A percentile compares a stretch with the other conserved stretches of the same genome.
Evolutionary conservation across 2,329 filamentous ascomycete species (phyloP).

Genomic region (Paecilomyces fulvus): DNA sequence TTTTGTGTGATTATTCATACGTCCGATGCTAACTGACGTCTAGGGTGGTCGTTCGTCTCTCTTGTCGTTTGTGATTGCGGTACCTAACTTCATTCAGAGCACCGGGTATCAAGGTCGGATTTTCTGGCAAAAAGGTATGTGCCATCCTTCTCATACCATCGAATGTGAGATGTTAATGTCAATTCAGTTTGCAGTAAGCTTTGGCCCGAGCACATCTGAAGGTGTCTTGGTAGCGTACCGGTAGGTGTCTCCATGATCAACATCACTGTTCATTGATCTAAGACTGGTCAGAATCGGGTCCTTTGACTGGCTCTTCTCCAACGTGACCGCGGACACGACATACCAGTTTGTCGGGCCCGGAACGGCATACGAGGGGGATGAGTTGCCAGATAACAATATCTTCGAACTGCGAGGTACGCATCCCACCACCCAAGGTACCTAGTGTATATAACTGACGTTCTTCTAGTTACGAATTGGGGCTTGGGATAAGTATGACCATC

Average conservation of each 20-base stretch:
- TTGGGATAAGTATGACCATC: constrained; percentile 37
- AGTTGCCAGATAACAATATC: constrained; percentile 36
- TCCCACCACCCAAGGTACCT: neutral
- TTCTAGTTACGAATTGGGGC: constrained; percentile 50
- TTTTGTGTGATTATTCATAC: neutral
- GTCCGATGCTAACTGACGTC: constrained; percentile 4
- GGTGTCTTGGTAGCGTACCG: constrained; percentile 47
- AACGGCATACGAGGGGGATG: constrained; percentile 38
- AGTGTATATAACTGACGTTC: constrained; percentile 5
- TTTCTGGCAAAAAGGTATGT: constrained; percentile 41
- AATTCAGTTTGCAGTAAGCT: constrained; percentile 42
- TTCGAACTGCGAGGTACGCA: constrained; percentile 46
- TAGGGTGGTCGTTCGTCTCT: constrained; percentile 46
- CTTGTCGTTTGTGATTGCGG: neutral
- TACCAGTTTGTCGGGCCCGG: constrained; percentile 46
- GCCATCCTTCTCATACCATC: neutral
- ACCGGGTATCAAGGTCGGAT: constrained; percentile 48
- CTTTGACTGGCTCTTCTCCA: constrained; percentile 54
- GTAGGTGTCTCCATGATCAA: constrained; percentile 8
- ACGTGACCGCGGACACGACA: constrained; percentile 48
- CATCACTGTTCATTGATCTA: neutral
- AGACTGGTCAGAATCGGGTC: constrained; percentile 39
- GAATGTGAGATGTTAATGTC: neutral
- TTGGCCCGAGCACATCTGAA: constrained; percentile 44
- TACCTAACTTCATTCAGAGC: constrained; percentile 22